phyloP scores from a whole-genome alignment of 2,329 filamentous ascomycete species.

The Clonostachys rhizophaga region DNA sequence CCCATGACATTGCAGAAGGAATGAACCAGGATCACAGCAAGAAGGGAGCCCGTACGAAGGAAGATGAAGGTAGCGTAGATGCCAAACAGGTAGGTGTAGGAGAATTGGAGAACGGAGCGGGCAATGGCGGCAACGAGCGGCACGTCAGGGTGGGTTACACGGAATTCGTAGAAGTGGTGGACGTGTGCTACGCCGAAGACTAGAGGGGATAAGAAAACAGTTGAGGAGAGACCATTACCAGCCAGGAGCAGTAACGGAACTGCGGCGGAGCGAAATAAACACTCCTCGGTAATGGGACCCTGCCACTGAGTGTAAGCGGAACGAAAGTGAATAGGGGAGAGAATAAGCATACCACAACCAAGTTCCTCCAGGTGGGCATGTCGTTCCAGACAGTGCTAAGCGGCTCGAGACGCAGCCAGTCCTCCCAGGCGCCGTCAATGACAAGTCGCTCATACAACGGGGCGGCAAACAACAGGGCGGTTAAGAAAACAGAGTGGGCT shows the following conservation, averaged over 20 bases:
- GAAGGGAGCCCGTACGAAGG: conserved; percentile 76
- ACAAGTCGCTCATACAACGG: conserved; percentile 78
- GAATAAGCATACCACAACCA: conserved; percentile 64
- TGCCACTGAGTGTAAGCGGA: conserved; percentile 17
- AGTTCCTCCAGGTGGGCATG: conserved; percentile 83
- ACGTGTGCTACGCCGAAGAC: conserved; percentile 92
- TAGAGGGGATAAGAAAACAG: conserved; percentile 78
- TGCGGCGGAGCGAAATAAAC: conserved; percentile 86
- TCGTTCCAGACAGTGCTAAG: conserved; percentile 59
- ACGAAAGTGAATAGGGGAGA: not conserved
- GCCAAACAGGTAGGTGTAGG: conserved; percentile 89
- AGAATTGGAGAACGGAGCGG: conserved; percentile 77
- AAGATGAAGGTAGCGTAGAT: conserved; percentile 90
- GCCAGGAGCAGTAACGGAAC: conserved; percentile 78
- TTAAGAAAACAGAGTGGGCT: conserved; percentile 61
- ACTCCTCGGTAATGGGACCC: conserved; percentile 88
- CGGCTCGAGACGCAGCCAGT: conserved; percentile 53
- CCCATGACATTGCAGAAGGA: conserved; percentile 92
- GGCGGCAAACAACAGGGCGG: conserved; percentile 73
- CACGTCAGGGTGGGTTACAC: conserved; percentile 70
- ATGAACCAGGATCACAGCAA: conserved; percentile 72
- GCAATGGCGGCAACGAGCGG: conserved; percentile 58
- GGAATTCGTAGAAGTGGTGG: conserved; percentile 95
- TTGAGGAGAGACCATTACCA: conserved; percentile 46
- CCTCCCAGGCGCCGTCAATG: conserved; percentile 65